A percentile compares a stretch with the other conserved stretches of the same genome.
Conservation (phyloP, 2,329 filamentous ascomycete genomes). For the Diaporthe capsici region DNA sequence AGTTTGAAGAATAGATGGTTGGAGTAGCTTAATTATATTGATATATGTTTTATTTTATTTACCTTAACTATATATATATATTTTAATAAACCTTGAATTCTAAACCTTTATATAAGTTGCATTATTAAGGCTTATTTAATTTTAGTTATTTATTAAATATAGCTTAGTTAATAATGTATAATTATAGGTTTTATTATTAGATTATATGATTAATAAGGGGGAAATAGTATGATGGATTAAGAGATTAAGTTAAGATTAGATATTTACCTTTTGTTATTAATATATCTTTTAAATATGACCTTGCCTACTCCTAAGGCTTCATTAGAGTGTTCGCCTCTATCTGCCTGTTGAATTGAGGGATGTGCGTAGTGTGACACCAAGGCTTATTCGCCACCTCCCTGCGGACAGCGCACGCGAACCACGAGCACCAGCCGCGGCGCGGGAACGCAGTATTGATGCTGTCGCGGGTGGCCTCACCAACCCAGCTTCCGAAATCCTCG, state of each 20-base stretch:
- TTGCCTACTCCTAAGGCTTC: background rate
- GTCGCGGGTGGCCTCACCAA: background rate
- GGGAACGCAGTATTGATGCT: constrained; percentile 5
- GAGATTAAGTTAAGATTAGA: background rate
- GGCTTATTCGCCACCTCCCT: constrained; percentile 1
- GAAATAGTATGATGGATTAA: background rate
- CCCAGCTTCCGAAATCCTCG: background rate
- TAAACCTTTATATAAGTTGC: no score
- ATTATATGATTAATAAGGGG: no score
- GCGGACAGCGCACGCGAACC: constrained; percentile 2
- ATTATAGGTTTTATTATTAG: no score
- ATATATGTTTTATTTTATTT: no score
- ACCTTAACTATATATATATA: no score
- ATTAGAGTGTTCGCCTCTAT: constrained; percentile 19
- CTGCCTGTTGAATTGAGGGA: background rate
- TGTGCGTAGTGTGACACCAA: constrained; percentile 16
- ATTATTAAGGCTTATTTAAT: no score
- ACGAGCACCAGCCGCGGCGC: constrained; percentile 5
- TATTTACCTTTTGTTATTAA: background rate
- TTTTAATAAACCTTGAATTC: no score
- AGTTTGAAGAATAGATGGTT: no score
- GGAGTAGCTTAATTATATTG: no score
- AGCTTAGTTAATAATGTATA: no score
- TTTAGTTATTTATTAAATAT: no score
- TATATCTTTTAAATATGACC: background rate